Conservation (phyloP, 805 yeast species). For the Ogataea ramenticola region DNA sequence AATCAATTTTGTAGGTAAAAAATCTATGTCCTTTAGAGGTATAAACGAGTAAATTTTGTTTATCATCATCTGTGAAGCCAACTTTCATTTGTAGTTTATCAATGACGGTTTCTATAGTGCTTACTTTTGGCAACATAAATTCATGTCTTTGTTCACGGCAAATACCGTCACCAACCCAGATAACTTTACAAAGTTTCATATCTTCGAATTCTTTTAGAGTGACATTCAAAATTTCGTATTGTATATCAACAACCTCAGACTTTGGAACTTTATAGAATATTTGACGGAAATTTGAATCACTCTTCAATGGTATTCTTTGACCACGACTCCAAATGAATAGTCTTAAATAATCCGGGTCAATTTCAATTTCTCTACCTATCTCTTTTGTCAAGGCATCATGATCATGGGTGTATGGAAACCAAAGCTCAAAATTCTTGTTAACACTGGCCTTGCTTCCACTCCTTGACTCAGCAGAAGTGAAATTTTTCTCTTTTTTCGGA, state of each 20-base stretch:
- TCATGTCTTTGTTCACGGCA: constrained; percentile 64
- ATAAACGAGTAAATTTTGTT: constrained; percentile 50
- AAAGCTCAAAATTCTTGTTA: constrained; percentile 39
- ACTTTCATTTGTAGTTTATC: constrained; percentile 50
- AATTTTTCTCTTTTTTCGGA: constrained; percentile 1
- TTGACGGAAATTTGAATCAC: constrained; percentile 25
- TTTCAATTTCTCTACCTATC: constrained; percentile 46
- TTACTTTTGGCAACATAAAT: constrained; percentile 58
- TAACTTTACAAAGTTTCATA: constrained; percentile 56
- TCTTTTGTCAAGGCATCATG: constrained; percentile 56
- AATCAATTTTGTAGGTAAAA: constrained; percentile 24
- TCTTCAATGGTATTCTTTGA: constrained; percentile 42
- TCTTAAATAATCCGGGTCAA: constrained; percentile 56
- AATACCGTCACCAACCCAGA: constrained; percentile 69
- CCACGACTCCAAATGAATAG: constrained; percentile 54
- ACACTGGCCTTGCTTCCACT: background rate
- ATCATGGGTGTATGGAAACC: constrained; percentile 58
- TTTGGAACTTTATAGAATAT: constrained; percentile 38
- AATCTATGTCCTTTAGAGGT: constrained; percentile 30
- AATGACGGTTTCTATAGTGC: constrained; percentile 47
- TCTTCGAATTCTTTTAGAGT: constrained; percentile 72
- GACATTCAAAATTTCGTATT: constrained; percentile 72
- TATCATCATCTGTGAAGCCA: constrained; percentile 40
- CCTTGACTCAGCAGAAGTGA: constrained; percentile 10
- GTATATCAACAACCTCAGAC: constrained; percentile 38